These are phyloP conservation scores for Fusarium sambucinum DNA, from an alignment of 2,329 filamentous ascomycete species.

Conservation along the genomic window DNA sequence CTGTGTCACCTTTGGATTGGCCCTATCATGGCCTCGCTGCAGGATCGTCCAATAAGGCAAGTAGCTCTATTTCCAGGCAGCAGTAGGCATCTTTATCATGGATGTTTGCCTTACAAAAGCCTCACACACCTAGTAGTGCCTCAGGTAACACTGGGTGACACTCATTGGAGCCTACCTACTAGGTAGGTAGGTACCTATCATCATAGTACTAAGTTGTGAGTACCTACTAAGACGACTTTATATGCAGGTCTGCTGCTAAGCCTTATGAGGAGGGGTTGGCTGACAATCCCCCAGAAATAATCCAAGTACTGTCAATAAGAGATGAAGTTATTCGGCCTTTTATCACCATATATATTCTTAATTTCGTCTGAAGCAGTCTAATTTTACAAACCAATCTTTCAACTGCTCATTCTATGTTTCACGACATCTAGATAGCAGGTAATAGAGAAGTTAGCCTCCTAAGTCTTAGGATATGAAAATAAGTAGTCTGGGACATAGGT, in stretches of 20 bases:
- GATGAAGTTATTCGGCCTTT: neutral
- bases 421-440: neutral
- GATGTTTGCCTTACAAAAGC: conserved; percentile 13
- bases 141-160: neutral
- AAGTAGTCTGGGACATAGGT: no score
- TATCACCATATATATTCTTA: neutral
- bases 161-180: neutral
- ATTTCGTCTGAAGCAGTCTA: no score
- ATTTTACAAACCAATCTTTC: neutral
- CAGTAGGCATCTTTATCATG: conserved; percentile 14
- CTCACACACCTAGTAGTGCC: neutral
- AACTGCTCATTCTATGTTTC: neutral
- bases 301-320: neutral
- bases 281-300: neutral
- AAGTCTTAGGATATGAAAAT: neutral
- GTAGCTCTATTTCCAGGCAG: conserved; percentile 31
- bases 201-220: neutral
- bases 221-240: neutral
- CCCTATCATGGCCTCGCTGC: conserved; percentile 1
- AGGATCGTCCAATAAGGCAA: conserved; percentile 8
- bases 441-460: neutral
- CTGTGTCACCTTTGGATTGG: conserved; percentile 1
- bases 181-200: no score
- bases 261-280: conserved; percentile 13
- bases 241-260: conserved; percentile 19